phyloP scores from a whole-genome alignment of 2,329 filamentous ascomycete genomes.

The Aspergillus jensenii region DNA sequence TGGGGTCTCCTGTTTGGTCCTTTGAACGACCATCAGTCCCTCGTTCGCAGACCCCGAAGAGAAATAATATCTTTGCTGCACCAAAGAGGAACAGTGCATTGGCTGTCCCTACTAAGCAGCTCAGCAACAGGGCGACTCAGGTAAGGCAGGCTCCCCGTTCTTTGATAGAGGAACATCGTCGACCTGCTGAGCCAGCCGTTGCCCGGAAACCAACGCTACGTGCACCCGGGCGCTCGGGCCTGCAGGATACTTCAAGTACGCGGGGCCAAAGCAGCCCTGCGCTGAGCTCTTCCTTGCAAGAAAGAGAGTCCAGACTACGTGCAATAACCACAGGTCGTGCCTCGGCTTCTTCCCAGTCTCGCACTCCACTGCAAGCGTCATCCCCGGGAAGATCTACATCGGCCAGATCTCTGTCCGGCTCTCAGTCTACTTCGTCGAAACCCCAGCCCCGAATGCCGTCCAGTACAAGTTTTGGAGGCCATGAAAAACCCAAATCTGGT shows the following conservation, averaged over 20 bases:
- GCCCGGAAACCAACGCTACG: constrained; percentile 17
- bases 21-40: constrained; percentile 25
- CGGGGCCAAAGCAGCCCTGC: constrained; percentile 1
- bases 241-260: neutral
- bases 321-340: constrained; percentile 29
- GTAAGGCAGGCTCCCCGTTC: constrained; percentile 41
- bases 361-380: constrained; percentile 4
- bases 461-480: neutral
- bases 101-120: constrained; percentile 41
- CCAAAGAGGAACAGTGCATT: constrained; percentile 38
- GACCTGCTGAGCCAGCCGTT: constrained; percentile 20
- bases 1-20: constrained; percentile 20
- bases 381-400: constrained; percentile 2
- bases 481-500: neutral
- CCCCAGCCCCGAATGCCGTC: neutral
- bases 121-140: constrained; percentile 39
- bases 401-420: neutral
- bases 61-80: constrained; percentile 33
- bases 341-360: constrained; percentile 1
- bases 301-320: constrained; percentile 32
- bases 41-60: constrained; percentile 30
- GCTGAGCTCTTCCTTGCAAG: constrained; percentile 18
- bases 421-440: neutral
- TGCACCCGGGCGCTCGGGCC: constrained; percentile 19
- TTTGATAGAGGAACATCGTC: constrained; percentile 44